Base-by-base conservation (phyloP, 192 early-diverging fungal genomes). In the Coemansia aciculifera region DNA sequence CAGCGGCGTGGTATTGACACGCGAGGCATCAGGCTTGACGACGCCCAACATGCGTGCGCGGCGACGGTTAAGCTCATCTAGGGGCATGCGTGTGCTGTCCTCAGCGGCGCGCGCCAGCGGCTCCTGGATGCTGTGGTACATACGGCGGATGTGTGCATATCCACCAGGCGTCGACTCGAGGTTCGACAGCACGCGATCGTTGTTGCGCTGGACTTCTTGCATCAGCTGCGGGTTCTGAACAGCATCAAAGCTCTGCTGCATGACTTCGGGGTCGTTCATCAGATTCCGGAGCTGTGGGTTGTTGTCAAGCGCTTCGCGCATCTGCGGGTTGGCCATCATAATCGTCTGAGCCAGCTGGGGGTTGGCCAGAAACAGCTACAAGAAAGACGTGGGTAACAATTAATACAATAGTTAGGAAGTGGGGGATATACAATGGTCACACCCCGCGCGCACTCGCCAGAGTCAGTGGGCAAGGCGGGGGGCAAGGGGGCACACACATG, bases 141-240 rank as follows among this genome's bases (percentile, higher is more conserved):
- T 75, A 54, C 75, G 68, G 5, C 71, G 69, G 44, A 86, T 83
- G 36, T 83, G 81, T 5, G 79, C 74, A 43, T 68, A 79, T 23
- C 85, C 85, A 32, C 85, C 85, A 7, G 85, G 85, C 42, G 69
- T 49, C 27, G 77, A 44, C 43, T 86, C 82, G 44, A 86, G 75
- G 62, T 86, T 83, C 6, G 76, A 72, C 52, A 86, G 75, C 38
- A 74, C 81, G 4, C 81, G 81, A 67, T 86, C 85, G 68, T 84
- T 83, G 71, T 84, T 84, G 59, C 85, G 77, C 75, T 78, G 74
- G 29, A 84, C 59, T 64, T 86, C 81, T 48, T 73, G 78, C 82
- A 84, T 75, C 63, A 81, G 71, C 36, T 34, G 59, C 15, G 85
- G 85, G 60, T 86, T 86, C 63, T 74, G 71, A 21, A 64, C 67